These are phyloP conservation scores for Entrophospora sp. DNA, from an alignment of 192 early-diverging fungal genomes.

Conservation along the genomic window DNA sequence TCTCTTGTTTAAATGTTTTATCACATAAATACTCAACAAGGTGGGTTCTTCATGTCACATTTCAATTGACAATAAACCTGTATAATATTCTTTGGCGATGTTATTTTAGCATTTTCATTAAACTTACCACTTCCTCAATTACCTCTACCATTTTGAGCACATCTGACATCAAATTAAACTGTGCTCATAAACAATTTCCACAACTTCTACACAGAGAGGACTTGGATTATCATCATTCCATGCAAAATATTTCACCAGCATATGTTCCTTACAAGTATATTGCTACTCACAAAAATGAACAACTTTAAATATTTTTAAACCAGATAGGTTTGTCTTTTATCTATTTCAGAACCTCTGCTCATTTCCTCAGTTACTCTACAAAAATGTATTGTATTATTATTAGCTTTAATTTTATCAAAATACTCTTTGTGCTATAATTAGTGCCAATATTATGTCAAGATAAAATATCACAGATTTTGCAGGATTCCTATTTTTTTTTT, in stretches of 20 bases:
- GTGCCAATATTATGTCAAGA: background rate
- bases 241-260: background rate
- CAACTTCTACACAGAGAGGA: background rate
- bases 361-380: background rate
- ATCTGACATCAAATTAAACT: background rate
- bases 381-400: background rate
- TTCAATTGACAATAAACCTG: background rate
- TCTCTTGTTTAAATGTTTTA: background rate
- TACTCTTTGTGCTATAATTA: background rate
- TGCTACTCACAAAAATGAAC: background rate
- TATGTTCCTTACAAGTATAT: background rate
- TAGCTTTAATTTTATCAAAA: background rate
- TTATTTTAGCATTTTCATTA: background rate
- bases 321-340: background rate
- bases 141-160: background rate
- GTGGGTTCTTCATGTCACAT: background rate
- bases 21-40: background rate
- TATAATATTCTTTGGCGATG: background rate
- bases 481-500: background rate
- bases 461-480: background rate
- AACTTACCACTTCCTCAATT: background rate
- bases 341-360: background rate
- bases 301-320: conserved; percentile 1
- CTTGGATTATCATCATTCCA: background rate
- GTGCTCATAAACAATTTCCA: background rate